Evolutionary conservation across 1,284 basidiomycete species (phyloP).

Genomic region (Leccinum pachyderme): DNA sequence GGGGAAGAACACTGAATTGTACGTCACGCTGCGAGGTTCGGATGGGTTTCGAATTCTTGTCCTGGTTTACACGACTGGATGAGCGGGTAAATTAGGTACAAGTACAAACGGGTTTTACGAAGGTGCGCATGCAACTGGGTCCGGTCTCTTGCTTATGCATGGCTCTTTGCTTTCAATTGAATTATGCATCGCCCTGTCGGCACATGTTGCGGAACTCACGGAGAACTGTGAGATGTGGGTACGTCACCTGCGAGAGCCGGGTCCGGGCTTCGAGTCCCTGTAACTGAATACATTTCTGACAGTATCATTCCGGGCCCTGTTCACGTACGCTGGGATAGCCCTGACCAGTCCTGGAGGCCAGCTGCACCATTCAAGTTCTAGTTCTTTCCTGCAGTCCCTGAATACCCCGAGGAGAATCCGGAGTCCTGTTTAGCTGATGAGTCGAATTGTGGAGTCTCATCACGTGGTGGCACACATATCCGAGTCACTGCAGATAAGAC

Average conservation of each 20-base stretch:
- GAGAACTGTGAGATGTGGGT: neutral
- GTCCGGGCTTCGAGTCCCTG: neutral
- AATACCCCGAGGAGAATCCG: conserved; percentile 58
- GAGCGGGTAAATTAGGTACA: neutral
- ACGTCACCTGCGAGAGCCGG: neutral
- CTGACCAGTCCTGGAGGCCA: neutral
- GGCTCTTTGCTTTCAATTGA: neutral
- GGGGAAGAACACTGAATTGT: conserved; percentile 13
- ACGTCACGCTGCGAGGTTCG: neutral
- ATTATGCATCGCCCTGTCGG: neutral
- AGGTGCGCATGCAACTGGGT: conserved; percentile 22
- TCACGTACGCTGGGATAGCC: too few relatives aligned
- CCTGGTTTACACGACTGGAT: neutral
- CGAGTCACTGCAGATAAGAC: neutral
- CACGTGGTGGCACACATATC: neutral
- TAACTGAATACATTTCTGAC: neutral
- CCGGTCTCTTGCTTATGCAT: conserved; percentile 48
- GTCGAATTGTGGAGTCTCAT: neutral
- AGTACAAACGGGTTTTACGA: neutral
- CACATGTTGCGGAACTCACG: neutral
- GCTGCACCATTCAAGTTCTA: neutral
- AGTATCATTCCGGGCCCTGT: neutral
- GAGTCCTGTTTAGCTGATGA: neutral
- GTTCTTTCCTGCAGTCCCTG: conserved; percentile 35
- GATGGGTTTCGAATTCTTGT: neutral